Evolutionary conservation across 371 early-diverging fungal genomes (phyloP).

Genomic region (Mortierella sp.): DNA sequence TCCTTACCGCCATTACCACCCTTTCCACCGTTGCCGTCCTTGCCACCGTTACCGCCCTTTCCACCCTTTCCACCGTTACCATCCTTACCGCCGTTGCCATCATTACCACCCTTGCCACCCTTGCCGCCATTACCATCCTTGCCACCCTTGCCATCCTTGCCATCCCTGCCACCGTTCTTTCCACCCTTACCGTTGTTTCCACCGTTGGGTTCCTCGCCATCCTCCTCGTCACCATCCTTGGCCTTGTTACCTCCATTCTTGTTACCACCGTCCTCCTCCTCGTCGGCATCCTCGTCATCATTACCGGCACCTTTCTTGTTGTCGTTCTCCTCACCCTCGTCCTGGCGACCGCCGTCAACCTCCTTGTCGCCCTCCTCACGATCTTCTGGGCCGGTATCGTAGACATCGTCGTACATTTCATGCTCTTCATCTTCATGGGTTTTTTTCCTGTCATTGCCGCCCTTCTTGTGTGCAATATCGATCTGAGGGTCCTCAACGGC

Average conservation of each 20-base stretch:
- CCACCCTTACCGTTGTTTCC: no score
- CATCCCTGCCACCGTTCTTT: no score
- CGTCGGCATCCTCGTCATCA: slow-evolving; percentile 4
- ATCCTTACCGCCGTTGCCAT: not conserved
- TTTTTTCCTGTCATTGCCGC: not conserved
- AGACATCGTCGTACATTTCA: slow-evolving; percentile 16
- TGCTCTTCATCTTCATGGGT: slow-evolving; percentile 50
- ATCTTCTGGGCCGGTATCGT: slow-evolving; percentile 6
- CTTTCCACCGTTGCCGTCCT: not conserved
- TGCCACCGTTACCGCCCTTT: slow-evolving; percentile 6
- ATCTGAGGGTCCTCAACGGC: slow-evolving; percentile 8
- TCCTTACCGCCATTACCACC: slow-evolving; percentile 6
- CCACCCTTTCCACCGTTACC: slow-evolving; percentile 2
- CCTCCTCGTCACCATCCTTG: not conserved
- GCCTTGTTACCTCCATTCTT: slow-evolving; percentile 8
- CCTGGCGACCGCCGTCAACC: slow-evolving; percentile 1
- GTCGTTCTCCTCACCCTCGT: not conserved
- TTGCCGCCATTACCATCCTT: not conserved
- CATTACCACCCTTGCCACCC: slow-evolving; percentile 1
- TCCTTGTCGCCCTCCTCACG: slow-evolving; percentile 6
- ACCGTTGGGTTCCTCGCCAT: not conserved
- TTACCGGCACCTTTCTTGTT: slow-evolving; percentile 12
- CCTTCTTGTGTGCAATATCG: slow-evolving; percentile 15
- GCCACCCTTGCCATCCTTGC: slow-evolving; percentile 11
- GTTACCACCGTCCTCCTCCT: not conserved